Base-by-base conservation (phyloP, 306 rosid species). In the Trichosanthes truncata region DNA sequence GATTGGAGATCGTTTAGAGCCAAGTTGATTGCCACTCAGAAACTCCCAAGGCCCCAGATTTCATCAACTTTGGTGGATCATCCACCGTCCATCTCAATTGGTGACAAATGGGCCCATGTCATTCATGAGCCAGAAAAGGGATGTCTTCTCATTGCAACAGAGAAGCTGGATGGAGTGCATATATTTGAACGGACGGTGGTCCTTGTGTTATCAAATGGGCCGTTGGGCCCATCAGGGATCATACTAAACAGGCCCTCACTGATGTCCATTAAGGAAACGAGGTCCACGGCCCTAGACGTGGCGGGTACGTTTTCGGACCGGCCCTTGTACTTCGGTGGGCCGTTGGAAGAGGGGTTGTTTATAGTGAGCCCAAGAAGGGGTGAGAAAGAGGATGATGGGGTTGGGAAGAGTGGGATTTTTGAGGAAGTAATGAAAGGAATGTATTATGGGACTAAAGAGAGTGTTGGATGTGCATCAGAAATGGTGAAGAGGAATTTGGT, bases 1-100 rank as follows among this genome's bases (percentile, higher is more conserved):
- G 98, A 95, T 82, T 95, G 97, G 97, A 80, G 97, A 84, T 84
- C 91, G 13, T 95, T 92, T 82, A 86, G 97, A n/a, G 98, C 98
- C 57, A 89, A 84, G 56, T 68, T 95, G 57, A 96, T 95, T 21
- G 97, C 93, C 1, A 86, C 89, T 57, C 90, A 91, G 9, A 83
- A 83, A 55, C 72, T 56, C 17, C 43, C 57, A 20, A 82, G 86
- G 1, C 82, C 84, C 45, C 83, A 62, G 45, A 57, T 71, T 15
- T 79, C 83, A 25, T 69, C 91, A 57, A 23, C 83, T 3, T 17
- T 74, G 36, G 83, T 29, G 48, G 88, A 86, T 84, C 84, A 35
- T 10, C 81, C 86, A 2, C 84, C 86, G 71, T 80, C 87, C n/a
- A 57, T 88, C 81, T 76, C 80, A 18, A 46, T 92, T 1, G 97